Conservation (phyloP, 1,284 basidiomycete species). For the Cryptococcus wingfieldii region DNA sequence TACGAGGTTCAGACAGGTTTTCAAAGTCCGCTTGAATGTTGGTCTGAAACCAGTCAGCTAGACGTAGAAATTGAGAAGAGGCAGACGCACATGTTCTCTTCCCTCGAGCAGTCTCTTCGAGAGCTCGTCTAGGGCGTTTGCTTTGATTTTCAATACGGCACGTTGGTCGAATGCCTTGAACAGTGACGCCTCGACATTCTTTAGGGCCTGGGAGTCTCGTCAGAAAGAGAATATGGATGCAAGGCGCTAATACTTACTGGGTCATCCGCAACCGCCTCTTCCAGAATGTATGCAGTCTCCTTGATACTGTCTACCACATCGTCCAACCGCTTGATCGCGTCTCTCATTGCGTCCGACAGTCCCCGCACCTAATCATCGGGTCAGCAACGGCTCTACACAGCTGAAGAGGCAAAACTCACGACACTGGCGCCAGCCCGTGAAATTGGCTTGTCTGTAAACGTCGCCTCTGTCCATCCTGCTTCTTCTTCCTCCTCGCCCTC, state of each 20-base stretch:
- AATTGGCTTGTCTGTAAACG: conserved; percentile 20
- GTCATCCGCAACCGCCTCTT: conserved; percentile 27
- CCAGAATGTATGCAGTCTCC: conserved; percentile 24
- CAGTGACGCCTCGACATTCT: conserved; percentile 16
- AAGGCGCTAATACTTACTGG: conserved; percentile 12
- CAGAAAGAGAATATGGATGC: neutral
- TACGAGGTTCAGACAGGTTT: conserved; percentile 5
- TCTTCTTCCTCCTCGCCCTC: conserved; percentile 13
- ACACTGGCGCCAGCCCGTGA: neutral
- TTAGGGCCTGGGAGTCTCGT: conserved; percentile 13
- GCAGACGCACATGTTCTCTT: conserved; percentile 53
- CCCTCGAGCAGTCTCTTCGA: conserved; percentile 56
- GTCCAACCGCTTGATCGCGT: conserved; percentile 15
- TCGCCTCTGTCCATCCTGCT: conserved; percentile 29
- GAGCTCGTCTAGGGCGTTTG: conserved; percentile 55
- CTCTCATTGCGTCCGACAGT: conserved; percentile 12
- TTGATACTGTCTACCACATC: conserved; percentile 14
- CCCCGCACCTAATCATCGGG: conserved; percentile 8
- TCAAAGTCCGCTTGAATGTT: conserved; percentile 18
- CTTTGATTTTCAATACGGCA: conserved; percentile 17
- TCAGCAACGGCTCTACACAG: neutral
- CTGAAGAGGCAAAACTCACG: neutral
- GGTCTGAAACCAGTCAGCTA: conserved; percentile 4
- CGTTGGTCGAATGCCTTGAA: conserved; percentile 15
- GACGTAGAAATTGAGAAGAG: conserved; percentile 50